Evolutionary conservation across 2,329 filamentous ascomycete species (phyloP).

Genomic region (Cladophialophora immunda): DNA sequence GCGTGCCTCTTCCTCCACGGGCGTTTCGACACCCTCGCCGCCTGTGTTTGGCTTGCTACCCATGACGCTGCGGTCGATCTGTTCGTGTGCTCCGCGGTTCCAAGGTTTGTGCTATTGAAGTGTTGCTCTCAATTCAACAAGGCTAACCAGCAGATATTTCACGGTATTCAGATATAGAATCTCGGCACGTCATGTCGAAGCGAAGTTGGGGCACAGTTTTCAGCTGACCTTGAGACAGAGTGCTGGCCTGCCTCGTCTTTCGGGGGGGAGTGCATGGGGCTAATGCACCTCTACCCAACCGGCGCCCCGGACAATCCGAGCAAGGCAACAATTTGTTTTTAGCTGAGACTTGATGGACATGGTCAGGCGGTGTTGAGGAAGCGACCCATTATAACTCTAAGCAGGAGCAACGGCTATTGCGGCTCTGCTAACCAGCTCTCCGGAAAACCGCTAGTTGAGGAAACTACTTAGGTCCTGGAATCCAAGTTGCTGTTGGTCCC

Average conservation of each 20-base stretch:
- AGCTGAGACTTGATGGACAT: background rate
- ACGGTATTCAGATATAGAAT: background rate
- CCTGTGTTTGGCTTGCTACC: background rate
- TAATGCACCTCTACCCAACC: conserved; percentile 3
- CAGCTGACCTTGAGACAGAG: background rate
- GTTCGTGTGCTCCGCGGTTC: background rate
- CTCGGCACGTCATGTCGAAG: background rate
- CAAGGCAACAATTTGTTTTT: background rate
- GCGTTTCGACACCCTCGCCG: background rate
- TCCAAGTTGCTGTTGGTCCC: background rate
- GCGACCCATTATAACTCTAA: background rate
- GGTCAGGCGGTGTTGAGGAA: background rate
- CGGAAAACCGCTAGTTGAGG: background rate
- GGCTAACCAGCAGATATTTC: background rate
- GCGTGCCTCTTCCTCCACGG: background rate
- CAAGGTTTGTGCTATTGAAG: background rate
- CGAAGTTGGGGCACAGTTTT: background rate
- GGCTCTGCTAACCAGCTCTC: background rate
- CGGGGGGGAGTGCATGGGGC: background rate
- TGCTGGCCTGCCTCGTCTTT: background rate
- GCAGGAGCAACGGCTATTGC: background rate
- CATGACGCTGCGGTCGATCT: background rate
- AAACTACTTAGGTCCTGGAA: background rate
- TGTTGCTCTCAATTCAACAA: background rate
- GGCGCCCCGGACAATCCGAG: background rate